phyloP scores from a whole-genome alignment of 2,329 filamentous ascomycete genomes.

The Periconia sp. region DNA sequence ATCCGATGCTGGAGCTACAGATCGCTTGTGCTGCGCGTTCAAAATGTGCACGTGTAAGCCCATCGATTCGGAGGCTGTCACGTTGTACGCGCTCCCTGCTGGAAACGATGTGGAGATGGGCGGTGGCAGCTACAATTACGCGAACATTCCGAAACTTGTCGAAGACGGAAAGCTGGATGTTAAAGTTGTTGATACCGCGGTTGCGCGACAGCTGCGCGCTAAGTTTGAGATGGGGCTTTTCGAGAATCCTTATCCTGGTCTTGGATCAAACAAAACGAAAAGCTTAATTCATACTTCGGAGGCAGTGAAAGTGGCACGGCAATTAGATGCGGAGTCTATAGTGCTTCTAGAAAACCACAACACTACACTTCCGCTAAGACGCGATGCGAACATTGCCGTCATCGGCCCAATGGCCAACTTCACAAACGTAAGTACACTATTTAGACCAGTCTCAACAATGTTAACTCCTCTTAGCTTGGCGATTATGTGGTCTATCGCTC shows the following conservation, averaged over 20 bases:
- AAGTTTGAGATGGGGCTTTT: slow-evolving; percentile 76
- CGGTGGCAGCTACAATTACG: slow-evolving; percentile 72
- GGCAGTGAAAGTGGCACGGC: slow-evolving; percentile 65
- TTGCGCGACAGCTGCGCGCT: slow-evolving; percentile 67
- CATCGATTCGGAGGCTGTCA: slow-evolving; percentile 70
- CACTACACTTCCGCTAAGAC: slow-evolving; percentile 67
- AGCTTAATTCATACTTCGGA: slow-evolving; percentile 68
- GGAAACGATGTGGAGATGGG: slow-evolving; percentile 80
- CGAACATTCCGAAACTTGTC: slow-evolving; percentile 69
- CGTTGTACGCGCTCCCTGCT: slow-evolving; percentile 67
- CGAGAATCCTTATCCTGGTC: slow-evolving; percentile 70
- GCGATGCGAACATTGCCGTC: slow-evolving; percentile 71
- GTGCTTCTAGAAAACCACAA: slow-evolving; percentile 77
- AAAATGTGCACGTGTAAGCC: slow-evolving; percentile 63
- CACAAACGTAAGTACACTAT: slow-evolving; percentile 66
- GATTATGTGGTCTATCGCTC: slow-evolving; percentile 74
- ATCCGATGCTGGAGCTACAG: slow-evolving; percentile 73
- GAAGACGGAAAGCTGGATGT: slow-evolving; percentile 65
- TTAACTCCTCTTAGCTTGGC: slow-evolving; percentile 64
- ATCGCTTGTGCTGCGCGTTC: slow-evolving; percentile 69
- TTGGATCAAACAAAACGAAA: slow-evolving; percentile 53
- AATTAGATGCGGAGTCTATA: slow-evolving; percentile 71
- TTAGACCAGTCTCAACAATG: slow-evolving; percentile 1
- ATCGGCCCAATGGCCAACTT: slow-evolving; percentile 78
- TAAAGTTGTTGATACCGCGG: slow-evolving; percentile 68